Base-by-base conservation (phyloP, 371 early-diverging fungal genomes). In the Actinomortierella ambigua region DNA sequence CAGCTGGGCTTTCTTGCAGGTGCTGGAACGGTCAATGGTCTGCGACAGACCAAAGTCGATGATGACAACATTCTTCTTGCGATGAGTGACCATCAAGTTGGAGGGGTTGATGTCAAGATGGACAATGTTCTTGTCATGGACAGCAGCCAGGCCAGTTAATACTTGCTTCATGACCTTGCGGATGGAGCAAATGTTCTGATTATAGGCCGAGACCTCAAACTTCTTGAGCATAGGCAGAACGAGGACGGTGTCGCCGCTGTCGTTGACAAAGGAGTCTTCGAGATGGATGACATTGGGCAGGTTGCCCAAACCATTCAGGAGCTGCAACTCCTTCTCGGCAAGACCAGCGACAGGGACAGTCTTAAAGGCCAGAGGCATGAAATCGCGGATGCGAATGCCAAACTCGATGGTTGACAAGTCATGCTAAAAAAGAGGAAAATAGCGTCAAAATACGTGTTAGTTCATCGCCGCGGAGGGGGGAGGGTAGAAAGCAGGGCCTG, bases 31-130 rank as follows among this genome's bases (percentile, higher is more conserved):
- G 48, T 79, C 77, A 20, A 73, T 68, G 23, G 46, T 64, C 48
- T 57, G 65, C 27, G 87, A 82, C 40, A 89, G 81, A 14, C 90
- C 90, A 77, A 87, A 88, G 68, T 89, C 89, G 18, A 90, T 90
- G 53, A 90, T 71, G 55, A 84, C 80, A 18, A 88, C 62, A 49
- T 85, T 77, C 60, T 76, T 80, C 39, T 75, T 50, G 42, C 80
- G 78, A 44, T 73, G 68, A 62, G 88, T 87, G 50, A 79, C 71
- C 86, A 88, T 86, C 28, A 90, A 56, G 69, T 90, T 89, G 50
- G 85, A 75, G 2, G 81, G 85, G 22, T 83, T 86, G 29, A 90
- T 73, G 66, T 90, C 89, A 54, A 90, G 68, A 57, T 90, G 90
- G 26, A 82, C 85, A 51, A 88, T 81, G 54, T 83, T 78, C 46